Percentiles rank a stretch among this genome's conserved stretches.
phyloP scores from a whole-genome alignment of 2,329 filamentous ascomycete genomes.

The Fusarium albosuccineum region DNA sequence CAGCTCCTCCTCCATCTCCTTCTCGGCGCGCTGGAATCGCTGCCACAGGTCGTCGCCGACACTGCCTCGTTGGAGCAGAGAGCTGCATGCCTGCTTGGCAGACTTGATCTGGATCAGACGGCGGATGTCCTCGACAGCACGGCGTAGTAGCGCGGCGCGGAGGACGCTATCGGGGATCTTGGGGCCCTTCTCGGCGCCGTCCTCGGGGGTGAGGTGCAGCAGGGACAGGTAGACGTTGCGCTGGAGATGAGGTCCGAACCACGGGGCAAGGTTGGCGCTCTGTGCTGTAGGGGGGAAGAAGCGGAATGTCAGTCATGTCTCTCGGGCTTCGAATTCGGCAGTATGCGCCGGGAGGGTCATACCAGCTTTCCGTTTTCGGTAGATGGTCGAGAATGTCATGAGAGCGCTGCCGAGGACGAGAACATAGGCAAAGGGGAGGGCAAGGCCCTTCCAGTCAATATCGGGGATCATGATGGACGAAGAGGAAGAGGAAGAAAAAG shows the following conservation, averaged over 20 bases:
- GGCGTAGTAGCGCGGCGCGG: conserved; percentile 87
- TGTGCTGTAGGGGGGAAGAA: conserved; percentile 64
- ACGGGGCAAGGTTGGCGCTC: conserved; percentile 88
- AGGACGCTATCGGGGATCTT: conserved; percentile 85
- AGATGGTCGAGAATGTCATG: conserved; percentile 91
- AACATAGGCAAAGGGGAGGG: conserved; percentile 90
- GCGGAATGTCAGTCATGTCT: conserved; percentile 13
- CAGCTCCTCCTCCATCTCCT: conserved; percentile 97
- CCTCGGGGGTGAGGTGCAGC: conserved; percentile 78
- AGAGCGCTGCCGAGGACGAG: conserved; percentile 88
- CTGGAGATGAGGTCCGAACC: conserved; percentile 92
- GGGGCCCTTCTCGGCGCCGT: conserved; percentile 74
- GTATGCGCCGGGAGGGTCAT: conserved; percentile 47
- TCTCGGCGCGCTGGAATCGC: conserved; percentile 90
- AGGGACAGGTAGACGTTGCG: conserved; percentile 96
- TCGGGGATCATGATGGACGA: conserved; percentile 59
- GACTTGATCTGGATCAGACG: conserved; percentile 90
- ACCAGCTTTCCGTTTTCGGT: conserved; percentile 92
- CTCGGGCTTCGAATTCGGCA: no score
- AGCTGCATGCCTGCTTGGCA: conserved; percentile 88
- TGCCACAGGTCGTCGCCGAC: conserved; percentile 98
- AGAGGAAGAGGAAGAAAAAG: conserved; percentile 11
- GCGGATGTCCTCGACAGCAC: conserved; percentile 93
- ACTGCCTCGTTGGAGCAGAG: conserved; percentile 87
- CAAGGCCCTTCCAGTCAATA: conserved; percentile 85